Conservation (phyloP, 2,329 filamentous ascomycete species). For the Elsinoe batatas region DNA sequence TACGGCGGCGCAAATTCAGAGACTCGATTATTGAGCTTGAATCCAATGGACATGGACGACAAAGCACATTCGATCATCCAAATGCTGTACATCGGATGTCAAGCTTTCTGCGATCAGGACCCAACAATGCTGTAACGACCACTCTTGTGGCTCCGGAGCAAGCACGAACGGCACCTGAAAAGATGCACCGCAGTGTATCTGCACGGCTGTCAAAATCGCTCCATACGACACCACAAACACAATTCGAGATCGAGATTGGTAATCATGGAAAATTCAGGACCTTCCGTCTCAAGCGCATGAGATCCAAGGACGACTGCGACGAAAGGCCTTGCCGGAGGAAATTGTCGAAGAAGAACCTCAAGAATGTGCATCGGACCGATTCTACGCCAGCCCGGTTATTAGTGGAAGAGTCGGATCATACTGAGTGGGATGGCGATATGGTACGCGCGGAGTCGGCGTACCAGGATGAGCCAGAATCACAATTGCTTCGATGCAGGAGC, state of each 20-base stretch:
- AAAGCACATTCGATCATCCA: background rate
- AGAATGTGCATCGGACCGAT: background rate
- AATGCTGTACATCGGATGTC: background rate
- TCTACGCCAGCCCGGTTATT: background rate
- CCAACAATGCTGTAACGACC: background rate
- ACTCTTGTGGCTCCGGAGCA: background rate
- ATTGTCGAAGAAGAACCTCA: conserved; percentile 4
- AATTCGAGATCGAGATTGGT: conserved; percentile 11
- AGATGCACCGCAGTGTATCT: background rate
- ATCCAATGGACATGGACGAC: background rate
- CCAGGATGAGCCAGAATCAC: background rate
- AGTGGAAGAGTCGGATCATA: background rate
- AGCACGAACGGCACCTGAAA: background rate
- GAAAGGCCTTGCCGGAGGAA: conserved; percentile 1
- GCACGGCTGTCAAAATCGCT: background rate
- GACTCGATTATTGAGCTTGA: conserved; percentile 3
- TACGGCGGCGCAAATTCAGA: background rate
- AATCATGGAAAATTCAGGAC: background rate
- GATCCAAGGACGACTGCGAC: background rate
- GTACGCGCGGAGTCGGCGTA: background rate
- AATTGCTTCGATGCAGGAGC: background rate
- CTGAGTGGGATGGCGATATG: background rate
- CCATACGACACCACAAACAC: background rate
- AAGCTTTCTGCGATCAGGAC: background rate
- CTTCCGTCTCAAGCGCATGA: background rate